These are phyloP conservation scores for Grosmannia huntii DNA, from an alignment of 2,329 filamentous ascomycete genomes.

Conservation along the genomic window DNA sequence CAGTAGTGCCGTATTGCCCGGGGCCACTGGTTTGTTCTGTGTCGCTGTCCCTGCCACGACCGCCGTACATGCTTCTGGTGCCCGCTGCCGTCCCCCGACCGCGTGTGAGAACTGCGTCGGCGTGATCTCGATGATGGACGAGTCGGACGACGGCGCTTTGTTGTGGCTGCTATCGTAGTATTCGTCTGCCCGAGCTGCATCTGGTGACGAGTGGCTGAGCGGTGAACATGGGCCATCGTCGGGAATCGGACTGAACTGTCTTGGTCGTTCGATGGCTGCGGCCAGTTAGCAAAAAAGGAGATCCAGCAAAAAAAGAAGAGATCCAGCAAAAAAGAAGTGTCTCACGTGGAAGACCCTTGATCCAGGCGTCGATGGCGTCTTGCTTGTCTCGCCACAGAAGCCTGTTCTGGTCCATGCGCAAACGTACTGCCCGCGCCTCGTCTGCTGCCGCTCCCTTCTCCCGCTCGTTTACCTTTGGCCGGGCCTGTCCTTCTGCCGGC, in stretches of 20 bases:
- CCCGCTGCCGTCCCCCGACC: not conserved
- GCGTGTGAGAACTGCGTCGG: constrained; percentile 5
- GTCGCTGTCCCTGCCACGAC: not conserved
- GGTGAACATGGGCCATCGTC: not conserved
- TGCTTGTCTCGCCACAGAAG: constrained; percentile 7
- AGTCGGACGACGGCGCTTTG: not conserved
- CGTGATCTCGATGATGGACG: constrained; percentile 9
- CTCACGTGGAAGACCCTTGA: not conserved
- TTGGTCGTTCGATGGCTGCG: not conserved
- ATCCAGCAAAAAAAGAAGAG: not conserved
- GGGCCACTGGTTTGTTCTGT: not conserved
- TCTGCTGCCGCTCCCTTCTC: not conserved
- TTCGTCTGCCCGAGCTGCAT: not conserved
- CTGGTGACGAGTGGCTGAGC: not conserved
- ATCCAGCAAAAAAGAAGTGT: not conserved
- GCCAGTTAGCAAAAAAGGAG: not conserved
- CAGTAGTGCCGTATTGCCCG: not conserved
- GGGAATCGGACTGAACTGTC: not conserved
- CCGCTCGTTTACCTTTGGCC: no score
- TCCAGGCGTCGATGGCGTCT: constrained; percentile 1
- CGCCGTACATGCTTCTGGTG: not conserved
- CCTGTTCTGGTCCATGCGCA: constrained; percentile 6
- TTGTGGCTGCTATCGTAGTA: not conserved
- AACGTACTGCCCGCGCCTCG: not conserved
- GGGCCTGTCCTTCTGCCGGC: not conserved